Evolutionary conservation across 2,329 filamentous ascomycete species (phyloP).

Genomic region (Hymenotorrendiella dingleyae): DNA sequence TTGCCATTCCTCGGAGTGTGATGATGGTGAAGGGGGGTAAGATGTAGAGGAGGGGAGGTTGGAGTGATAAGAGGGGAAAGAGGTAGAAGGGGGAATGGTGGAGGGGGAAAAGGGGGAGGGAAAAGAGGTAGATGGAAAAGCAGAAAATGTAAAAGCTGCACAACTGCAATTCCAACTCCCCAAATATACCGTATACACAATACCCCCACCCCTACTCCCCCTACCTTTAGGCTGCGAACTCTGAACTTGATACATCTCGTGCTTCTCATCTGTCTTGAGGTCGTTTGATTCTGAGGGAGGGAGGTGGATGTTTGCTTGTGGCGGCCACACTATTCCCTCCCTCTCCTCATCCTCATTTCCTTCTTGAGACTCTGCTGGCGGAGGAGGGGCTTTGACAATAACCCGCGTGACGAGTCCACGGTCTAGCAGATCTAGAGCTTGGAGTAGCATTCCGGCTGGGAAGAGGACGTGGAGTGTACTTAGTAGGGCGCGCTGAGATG

Average conservation of each 20-base stretch:
- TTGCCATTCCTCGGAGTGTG: conserved; percentile 19
- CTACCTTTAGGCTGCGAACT: no score
- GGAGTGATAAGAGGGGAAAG: neutral
- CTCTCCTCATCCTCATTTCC: neutral
- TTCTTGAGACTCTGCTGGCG: neutral
- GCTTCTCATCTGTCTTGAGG: neutral
- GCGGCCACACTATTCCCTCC: conserved; percentile 3
- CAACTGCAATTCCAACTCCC: conserved; percentile 84
- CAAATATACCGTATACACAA: conserved; percentile 65
- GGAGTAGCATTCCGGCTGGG: conserved; percentile 65
- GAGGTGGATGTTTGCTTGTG: conserved; percentile 14
- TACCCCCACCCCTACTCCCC: conserved; percentile 1
- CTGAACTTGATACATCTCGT: no score
- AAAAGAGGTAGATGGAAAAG: conserved; percentile 48
- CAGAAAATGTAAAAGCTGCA: conserved; percentile 71
- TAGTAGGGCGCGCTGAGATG: conserved; percentile 37
- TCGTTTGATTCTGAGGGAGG: neutral
- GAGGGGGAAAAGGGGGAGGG: conserved; percentile 2
- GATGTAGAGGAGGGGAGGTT: no score
- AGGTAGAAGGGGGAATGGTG: no score
- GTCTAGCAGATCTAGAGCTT: conserved; percentile 84
- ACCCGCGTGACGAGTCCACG: conserved; percentile 62
- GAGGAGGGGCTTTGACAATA: conserved; percentile 19
- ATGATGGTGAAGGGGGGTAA: no score
- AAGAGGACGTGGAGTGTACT: conserved; percentile 70